A percentile compares a stretch with the other conserved stretches of the same genome.
These are phyloP conservation scores for Moniliophthora roreri DNA, from an alignment of 1,284 basidiomycete species.

Conservation along the genomic window DNA sequence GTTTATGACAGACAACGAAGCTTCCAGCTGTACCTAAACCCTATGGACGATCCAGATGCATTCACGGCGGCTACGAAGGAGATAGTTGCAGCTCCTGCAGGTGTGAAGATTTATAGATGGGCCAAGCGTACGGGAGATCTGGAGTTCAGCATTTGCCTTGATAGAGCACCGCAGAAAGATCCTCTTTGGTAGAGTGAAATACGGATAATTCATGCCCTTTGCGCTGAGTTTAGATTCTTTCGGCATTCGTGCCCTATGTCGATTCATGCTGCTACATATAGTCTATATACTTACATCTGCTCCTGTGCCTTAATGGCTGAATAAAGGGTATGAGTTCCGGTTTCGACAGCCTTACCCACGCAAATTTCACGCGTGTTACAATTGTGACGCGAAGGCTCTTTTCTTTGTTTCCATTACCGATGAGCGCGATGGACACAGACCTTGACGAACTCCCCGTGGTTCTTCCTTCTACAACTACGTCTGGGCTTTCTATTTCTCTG, in stretches of 20 bases:
- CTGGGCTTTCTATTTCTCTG: constrained; percentile 72
- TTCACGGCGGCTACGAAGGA: constrained; percentile 19
- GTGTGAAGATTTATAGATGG: constrained; percentile 31
- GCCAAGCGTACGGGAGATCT: constrained; percentile 26
- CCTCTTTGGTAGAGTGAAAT: constrained; percentile 1
- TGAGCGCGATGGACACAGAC: constrained; percentile 77
- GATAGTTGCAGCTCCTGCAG: constrained; percentile 17
- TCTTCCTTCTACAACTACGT: constrained; percentile 63
- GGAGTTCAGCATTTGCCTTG: constrained; percentile 26
- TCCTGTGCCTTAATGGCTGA: too few relatives aligned
- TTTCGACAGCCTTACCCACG: too few relatives aligned
- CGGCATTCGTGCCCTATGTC: too few relatives aligned
- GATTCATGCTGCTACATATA: too few relatives aligned
- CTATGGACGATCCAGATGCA: constrained; percentile 16
- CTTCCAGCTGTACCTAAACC: constrained; percentile 30
- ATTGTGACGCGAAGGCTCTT: background rate
- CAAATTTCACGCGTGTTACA: background rate
- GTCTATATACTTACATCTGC: too few relatives aligned
- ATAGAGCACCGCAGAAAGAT: constrained; percentile 11
- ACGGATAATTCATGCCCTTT: background rate
- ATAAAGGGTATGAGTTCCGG: too few relatives aligned
- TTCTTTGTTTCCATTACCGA: constrained; percentile 25
- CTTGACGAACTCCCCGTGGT: constrained; percentile 61
- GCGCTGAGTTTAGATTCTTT: too few relatives aligned
- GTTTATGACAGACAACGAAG: constrained; percentile 42